These are phyloP conservation scores for Tylopilus felleus DNA, from an alignment of 768 basidiomycete genomes.

Conservation along the genomic window DNA sequence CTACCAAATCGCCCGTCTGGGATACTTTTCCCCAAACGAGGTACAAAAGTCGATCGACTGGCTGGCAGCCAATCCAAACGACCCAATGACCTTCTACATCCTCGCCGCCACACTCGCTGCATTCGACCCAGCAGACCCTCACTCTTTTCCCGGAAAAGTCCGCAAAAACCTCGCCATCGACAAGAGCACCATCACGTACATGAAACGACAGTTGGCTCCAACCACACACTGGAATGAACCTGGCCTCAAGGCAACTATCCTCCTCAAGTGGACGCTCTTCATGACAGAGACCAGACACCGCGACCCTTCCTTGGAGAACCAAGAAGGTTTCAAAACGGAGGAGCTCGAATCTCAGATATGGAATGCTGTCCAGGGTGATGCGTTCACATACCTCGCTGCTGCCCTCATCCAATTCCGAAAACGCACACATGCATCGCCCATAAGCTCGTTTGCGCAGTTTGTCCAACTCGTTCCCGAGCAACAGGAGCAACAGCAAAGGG, in stretches of 20 bases:
- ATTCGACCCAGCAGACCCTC: conserved; percentile 64
- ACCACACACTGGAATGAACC: conserved; percentile 63
- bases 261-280: conserved; percentile 89
- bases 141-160: conserved; percentile 39
- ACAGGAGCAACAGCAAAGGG: conserved; percentile 35
- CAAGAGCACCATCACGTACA: conserved; percentile 45
- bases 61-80: conserved; percentile 62
- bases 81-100: conserved; percentile 66
- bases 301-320: conserved; percentile 60
- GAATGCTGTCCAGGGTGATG: conserved; percentile 80
- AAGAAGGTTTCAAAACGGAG: conserved; percentile 67
- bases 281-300: conserved; percentile 72
- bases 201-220: conserved; percentile 56
- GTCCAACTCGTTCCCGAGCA: conserved; percentile 36
- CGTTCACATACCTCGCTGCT: conserved; percentile 68
- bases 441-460: conserved; percentile 38
- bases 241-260: conserved; percentile 65
- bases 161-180: conserved; percentile 51
- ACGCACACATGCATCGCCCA: conserved; percentile 30
- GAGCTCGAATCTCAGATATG: conserved; percentile 79
- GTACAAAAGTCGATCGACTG: conserved; percentile 66
- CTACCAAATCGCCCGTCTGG: conserved; percentile 59
- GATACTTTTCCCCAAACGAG: conserved; percentile 57
- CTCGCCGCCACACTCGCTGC: conserved; percentile 61
- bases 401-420: conserved; percentile 56